Evolutionary conservation across 345 rosid genomes (phyloP), one percentile per base, ranked within the genome.

Genomic region (Arabis hirsuta): DNA sequence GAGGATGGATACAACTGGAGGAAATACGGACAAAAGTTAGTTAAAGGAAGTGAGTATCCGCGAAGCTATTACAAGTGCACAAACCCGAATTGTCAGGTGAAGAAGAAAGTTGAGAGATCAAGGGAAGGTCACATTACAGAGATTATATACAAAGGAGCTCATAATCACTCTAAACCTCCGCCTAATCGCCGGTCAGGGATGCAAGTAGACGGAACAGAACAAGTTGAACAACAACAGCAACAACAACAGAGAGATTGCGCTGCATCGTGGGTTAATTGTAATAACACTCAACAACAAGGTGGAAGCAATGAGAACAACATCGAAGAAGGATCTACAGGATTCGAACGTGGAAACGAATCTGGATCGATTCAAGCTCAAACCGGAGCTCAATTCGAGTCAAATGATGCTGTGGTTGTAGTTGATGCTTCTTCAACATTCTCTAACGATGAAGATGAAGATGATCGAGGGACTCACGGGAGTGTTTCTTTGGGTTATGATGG

Each of bases 61-160:
- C 83, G 99, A 51, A 95, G 99, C 82, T 95, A 95, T 79, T 95
- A 91, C 89, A 95, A 91, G 72, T 95, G 99, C 79, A 91, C 99
- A 5, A 85, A 88, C 80, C 83, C 87, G 5, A 88, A 82, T 69
- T 91, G 99, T 76, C 90, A 65, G 22, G 96, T 91, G 26, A 95
- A 88, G 90, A 95, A 95, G 85, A 95, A 95, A 62, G 97, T 95
- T 44, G 99, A 95, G 48, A 86, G 96, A 58, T 90, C 99, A 71
- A 90, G 81, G 26, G 97, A 91, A 80, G 99, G 99, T 50, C 96
- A 91, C 82, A 90, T 95, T 62, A 91, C 97, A 2, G 96, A 95
- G 85, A 95, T 95, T 69, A 91, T 91, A 81, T 95, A 95, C 72
- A 91, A 90, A 82, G 97, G 97, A 74, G 81, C 83, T 42, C 99